Conservation (phyloP, 352 stramenopile species). For the Phytophthora fragariae region DNA sequence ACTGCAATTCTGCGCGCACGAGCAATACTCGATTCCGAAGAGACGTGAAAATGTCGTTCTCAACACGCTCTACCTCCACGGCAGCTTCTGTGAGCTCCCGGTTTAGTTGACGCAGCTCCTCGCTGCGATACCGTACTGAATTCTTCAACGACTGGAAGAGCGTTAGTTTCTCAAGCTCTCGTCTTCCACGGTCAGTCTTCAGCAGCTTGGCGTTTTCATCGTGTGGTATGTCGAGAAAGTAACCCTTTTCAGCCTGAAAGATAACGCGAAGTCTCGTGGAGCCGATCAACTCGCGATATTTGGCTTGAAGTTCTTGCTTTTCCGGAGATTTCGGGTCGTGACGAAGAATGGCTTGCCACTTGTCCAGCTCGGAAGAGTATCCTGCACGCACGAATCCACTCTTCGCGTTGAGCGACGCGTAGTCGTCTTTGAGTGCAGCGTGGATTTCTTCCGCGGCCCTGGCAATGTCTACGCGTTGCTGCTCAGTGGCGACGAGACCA, state of each 20-base stretch:
- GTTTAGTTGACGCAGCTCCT: constrained; percentile 71
- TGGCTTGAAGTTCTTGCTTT: constrained; percentile 57
- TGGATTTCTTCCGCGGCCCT: constrained; percentile 53
- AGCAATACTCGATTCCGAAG: constrained; percentile 49
- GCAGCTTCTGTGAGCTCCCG: constrained; percentile 63
- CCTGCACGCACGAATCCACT: constrained; percentile 63
- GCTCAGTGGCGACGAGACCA: constrained; percentile 25
- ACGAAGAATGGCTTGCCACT: constrained; percentile 59
- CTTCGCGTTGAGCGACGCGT: constrained; percentile 65
- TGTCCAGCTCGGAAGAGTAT: constrained; percentile 68
- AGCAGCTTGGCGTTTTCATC: constrained; percentile 63
- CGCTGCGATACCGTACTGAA: constrained; percentile 67
- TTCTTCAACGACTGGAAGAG: constrained; percentile 80
- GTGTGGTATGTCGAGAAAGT: constrained; percentile 72
- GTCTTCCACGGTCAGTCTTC: constrained; percentile 25
- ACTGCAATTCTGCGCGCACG: constrained; percentile 42
- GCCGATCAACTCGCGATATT: constrained; percentile 64
- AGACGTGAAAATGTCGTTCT: constrained; percentile 62
- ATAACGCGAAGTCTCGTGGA: constrained; percentile 68
- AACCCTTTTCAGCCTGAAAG: constrained; percentile 70
- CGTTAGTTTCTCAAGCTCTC: constrained; percentile 46
- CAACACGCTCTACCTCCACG: constrained; percentile 59
- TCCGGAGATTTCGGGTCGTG: constrained; percentile 50
- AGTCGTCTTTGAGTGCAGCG: constrained; percentile 68
- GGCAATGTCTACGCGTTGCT: constrained; percentile 29